Percentiles rank a stretch among this genome's conserved stretches.
phyloP scores from a whole-genome alignment of 345 rosid species.

The Moringa oleifera region DNA sequence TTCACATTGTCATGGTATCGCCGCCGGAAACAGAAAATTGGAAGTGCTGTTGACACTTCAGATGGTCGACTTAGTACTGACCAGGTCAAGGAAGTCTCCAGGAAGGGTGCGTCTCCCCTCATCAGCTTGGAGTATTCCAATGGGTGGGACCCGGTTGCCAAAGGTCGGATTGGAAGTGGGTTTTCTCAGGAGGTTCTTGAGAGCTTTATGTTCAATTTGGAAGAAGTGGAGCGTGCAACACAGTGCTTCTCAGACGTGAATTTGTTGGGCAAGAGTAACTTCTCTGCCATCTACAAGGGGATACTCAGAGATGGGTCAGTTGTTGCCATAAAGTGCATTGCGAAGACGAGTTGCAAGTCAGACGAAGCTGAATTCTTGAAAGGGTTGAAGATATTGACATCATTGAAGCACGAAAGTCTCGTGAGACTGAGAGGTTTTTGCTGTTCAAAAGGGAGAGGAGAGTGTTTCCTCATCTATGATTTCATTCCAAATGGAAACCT shows the following conservation, averaged over 20 bases:
- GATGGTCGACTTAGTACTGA: slow-evolving; percentile 69
- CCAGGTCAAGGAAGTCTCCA: slow-evolving; percentile 47
- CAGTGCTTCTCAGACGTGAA: slow-evolving; percentile 81
- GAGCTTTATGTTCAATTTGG: slow-evolving; percentile 88
- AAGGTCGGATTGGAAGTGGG: slow-evolving; percentile 44
- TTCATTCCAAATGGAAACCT: slow-evolving; percentile 79
- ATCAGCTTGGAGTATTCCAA: slow-evolving; percentile 82
- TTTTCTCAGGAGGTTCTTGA: slow-evolving; percentile 78
- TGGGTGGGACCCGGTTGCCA: slow-evolving; percentile 91
- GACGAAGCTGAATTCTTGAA: slow-evolving; percentile 74
- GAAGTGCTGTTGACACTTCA: slow-evolving; percentile 45
- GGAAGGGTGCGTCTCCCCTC: slow-evolving; percentile 66
- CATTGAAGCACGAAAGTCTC: slow-evolving; percentile 72
- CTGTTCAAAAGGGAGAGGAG: slow-evolving; percentile 93
- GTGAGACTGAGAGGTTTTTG: slow-evolving; percentile 86
- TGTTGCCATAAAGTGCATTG: slow-evolving; percentile 70
- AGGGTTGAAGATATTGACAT: slow-evolving; percentile 68
- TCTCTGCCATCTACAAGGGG: slow-evolving; percentile 76
- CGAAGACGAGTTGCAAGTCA: slow-evolving; percentile 81
- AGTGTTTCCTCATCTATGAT: slow-evolving; percentile 84
- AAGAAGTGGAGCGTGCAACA: slow-evolving; percentile 92
- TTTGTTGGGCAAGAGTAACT: slow-evolving; percentile 65
- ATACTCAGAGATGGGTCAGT: slow-evolving; percentile 76
- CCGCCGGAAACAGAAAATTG: slow-evolving; percentile 63
- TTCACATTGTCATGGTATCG: slow-evolving; percentile 53